Conservation (phyloP, 208 protist species). For the Phytomonas francai region DNA sequence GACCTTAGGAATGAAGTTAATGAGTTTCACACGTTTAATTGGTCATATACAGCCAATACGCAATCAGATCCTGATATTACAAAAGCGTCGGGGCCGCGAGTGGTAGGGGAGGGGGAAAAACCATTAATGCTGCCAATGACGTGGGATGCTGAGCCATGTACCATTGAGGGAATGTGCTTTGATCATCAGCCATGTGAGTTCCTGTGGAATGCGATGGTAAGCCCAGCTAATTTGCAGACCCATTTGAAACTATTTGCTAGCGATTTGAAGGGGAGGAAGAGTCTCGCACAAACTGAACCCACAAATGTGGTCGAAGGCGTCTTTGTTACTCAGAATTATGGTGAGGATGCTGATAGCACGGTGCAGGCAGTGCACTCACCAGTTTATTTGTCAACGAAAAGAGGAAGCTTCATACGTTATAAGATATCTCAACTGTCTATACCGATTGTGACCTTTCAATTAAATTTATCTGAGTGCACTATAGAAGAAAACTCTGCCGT, state of each 20-base stretch:
- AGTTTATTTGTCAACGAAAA: background rate
- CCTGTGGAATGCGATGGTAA: background rate
- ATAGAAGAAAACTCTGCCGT: background rate
- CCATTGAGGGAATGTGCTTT: background rate
- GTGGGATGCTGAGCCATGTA: background rate
- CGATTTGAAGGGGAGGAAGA: background rate
- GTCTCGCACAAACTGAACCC: background rate
- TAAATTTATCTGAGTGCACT: constrained; percentile 4
- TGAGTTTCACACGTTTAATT: background rate
- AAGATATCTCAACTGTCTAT: constrained; percentile 1
- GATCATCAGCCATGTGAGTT: background rate
- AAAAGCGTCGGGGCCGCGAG: background rate
- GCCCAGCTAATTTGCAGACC: background rate
- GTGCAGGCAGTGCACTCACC: background rate
- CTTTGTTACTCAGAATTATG: background rate
- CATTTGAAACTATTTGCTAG: background rate
- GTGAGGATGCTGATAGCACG: background rate
- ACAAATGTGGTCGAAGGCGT: background rate
- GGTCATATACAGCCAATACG: background rate
- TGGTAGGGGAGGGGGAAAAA: background rate
- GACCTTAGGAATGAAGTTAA: background rate
- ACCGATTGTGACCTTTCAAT: constrained; percentile 2
- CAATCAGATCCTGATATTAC: background rate
- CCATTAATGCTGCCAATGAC: background rate
- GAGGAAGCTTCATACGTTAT: background rate